Conservation (phyloP, 257 asterid species). For the Nicotiana tabacum region DNA sequence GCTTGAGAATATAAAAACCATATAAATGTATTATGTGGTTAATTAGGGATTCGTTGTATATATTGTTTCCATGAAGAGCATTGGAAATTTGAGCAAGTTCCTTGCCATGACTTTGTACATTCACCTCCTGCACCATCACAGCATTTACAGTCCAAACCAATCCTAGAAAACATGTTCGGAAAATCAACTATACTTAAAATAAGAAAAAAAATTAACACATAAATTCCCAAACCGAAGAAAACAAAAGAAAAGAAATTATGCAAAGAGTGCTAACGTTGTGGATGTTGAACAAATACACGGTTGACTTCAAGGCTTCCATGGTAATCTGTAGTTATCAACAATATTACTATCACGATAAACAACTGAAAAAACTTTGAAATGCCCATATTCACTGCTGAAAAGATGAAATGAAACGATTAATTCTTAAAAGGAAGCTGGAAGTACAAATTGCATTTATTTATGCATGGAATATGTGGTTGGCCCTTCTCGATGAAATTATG, state of each 20-base stretch:
- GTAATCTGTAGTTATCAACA: neutral
- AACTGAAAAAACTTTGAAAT: neutral
- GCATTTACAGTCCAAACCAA: slow-evolving; percentile 22
- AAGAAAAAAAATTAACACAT: neutral
- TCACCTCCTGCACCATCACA: neutral
- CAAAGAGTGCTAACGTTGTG: neutral
- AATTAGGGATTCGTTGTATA: neutral
- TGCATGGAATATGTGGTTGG: too few relatives aligned
- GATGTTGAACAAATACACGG: neutral
- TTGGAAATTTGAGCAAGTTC: slow-evolving; percentile 16
- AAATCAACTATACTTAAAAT: neutral
- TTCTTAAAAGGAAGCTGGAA: too few relatives aligned
- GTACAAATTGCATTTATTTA: too few relatives aligned
- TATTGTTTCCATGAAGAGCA: slow-evolving; percentile 20
- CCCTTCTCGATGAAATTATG: too few relatives aligned
- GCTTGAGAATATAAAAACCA: neutral
- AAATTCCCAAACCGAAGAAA: neutral
- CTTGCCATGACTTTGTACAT: slow-evolving; percentile 17
- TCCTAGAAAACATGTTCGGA: slow-evolving; percentile 7
- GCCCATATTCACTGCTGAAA: neutral
- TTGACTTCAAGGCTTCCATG: neutral
- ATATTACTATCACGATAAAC: neutral
- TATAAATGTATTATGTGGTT: neutral
- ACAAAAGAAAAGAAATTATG: neutral
- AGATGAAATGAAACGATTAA: too few relatives aligned